Evolutionary conservation across 2,329 filamentous ascomycete species (phyloP).

Genomic region (Ustulina deusta): DNA sequence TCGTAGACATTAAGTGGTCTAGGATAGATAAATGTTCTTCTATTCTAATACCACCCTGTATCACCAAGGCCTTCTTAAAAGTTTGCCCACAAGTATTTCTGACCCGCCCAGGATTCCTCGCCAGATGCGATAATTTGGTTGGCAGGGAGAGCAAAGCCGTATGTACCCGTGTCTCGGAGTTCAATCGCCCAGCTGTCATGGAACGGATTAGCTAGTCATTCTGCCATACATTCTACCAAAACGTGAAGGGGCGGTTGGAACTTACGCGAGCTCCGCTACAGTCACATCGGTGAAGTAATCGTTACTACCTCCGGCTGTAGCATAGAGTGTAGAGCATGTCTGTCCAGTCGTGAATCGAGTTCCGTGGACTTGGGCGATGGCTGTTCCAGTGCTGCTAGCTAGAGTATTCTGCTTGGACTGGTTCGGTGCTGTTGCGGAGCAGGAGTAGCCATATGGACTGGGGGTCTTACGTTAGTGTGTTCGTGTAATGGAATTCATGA

Average conservation of each 20-base stretch:
- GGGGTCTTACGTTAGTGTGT: not conserved
- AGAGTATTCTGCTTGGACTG: slow-evolving; percentile 51
- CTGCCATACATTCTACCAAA: not conserved
- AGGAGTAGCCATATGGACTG: slow-evolving; percentile 50
- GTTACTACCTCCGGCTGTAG: slow-evolving; percentile 45
- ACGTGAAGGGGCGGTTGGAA: not conserved
- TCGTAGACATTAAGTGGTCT: not conserved
- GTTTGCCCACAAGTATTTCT: slow-evolving; percentile 48
- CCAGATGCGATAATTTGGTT: slow-evolving; percentile 48
- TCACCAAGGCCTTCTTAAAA: slow-evolving; percentile 24
- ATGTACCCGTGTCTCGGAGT: slow-evolving; percentile 48
- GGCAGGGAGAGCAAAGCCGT: slow-evolving; percentile 49
- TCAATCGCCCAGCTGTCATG: slow-evolving; percentile 49
- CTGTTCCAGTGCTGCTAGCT: slow-evolving; percentile 47
- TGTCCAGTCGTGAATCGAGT: slow-evolving; percentile 54
- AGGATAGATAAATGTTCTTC: not conserved
- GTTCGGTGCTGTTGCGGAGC: slow-evolving; percentile 44
- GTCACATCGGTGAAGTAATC: slow-evolving; percentile 51
- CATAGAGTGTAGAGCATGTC: slow-evolving; percentile 55
- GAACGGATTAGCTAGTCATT: slow-evolving; percentile 22
- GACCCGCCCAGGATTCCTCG: slow-evolving; percentile 49
- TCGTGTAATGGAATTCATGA: not conserved
- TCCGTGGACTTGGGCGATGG: slow-evolving; percentile 45
- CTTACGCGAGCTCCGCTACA: slow-evolving; percentile 47
- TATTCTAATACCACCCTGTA: not conserved